These are phyloP conservation scores for Globisporangium polare DNA, from an alignment of 352 stramenopile genomes.

Conservation along the genomic window DNA sequence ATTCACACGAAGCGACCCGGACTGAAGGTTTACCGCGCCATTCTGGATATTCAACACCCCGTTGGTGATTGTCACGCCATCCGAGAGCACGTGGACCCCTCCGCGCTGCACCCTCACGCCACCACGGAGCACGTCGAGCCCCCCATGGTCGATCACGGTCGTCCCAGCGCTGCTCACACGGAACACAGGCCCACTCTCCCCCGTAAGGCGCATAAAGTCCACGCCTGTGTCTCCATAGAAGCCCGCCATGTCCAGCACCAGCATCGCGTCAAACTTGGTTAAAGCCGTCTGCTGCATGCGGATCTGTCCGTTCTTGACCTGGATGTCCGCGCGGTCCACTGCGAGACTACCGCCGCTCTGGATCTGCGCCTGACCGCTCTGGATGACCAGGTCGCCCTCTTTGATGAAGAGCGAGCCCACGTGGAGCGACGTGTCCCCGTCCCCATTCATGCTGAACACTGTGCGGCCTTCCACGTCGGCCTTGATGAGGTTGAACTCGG, in stretches of 20 bases:
- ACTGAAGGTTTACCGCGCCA: constrained; percentile 35
- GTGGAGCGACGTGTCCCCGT: constrained; percentile 39
- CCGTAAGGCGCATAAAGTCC: constrained; percentile 51
- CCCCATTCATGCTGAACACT: constrained; percentile 62
- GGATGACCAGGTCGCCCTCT: constrained; percentile 49
- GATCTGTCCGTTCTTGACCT: constrained; percentile 40
- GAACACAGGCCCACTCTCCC: constrained; percentile 36
- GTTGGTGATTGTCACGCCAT: constrained; percentile 45
- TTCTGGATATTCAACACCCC: constrained; percentile 37
- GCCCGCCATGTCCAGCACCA: constrained; percentile 31
- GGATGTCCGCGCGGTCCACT: constrained; percentile 39
- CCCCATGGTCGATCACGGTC: constrained; percentile 54
- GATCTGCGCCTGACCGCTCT: constrained; percentile 34
- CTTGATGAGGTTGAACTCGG: constrained; percentile 70
- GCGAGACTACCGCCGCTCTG: constrained; percentile 34
- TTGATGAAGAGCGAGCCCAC: constrained; percentile 35
- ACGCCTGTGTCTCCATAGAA: not conserved
- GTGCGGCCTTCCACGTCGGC: constrained; percentile 40
- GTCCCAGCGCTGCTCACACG: constrained; percentile 45
- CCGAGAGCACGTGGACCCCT: constrained; percentile 53
- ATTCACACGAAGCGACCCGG: constrained; percentile 33
- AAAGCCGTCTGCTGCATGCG: constrained; percentile 23
- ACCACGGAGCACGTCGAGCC: constrained; percentile 53
- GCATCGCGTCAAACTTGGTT: constrained; percentile 17
- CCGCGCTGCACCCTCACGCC: constrained; percentile 54